phyloP scores from a whole-genome alignment of 345 rosid genomes.

The Ailanthus altissimus region DNA sequence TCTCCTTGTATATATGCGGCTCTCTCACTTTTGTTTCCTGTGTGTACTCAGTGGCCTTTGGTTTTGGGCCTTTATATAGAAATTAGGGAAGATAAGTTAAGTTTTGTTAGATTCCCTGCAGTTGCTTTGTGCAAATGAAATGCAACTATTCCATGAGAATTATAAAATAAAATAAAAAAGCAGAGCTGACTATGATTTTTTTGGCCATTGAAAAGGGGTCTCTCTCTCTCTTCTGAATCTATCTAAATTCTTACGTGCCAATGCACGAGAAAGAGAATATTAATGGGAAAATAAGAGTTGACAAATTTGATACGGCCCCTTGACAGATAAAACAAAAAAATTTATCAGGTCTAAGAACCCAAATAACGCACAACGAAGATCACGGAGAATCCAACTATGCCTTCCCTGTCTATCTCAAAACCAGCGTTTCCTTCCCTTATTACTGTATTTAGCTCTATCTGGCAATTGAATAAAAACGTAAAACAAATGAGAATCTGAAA shows the following conservation, averaged over 20 bases:
- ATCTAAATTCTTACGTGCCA: conserved; percentile 25
- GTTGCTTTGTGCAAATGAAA: conserved; percentile 6
- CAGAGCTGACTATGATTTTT: conserved; percentile 20
- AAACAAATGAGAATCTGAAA: conserved; percentile 1
- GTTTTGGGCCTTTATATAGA: conserved; percentile 11
- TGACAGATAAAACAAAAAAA: conserved; percentile 20
- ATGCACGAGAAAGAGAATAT: conserved; percentile 24
- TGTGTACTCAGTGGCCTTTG: not conserved
- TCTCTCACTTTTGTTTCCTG: conserved; percentile 10
- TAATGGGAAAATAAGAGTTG: conserved; percentile 22
- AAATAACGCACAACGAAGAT: conserved; percentile 35
- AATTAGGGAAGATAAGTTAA: conserved; percentile 4
- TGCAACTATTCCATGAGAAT: conserved; percentile 3
- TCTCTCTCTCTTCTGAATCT: conserved; percentile 9
- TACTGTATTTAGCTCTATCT: conserved; percentile 26
- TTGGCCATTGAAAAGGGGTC: conserved; percentile 9
- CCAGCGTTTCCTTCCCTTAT: not conserved
- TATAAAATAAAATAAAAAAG: not conserved
- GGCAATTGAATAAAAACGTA: conserved; percentile 21
- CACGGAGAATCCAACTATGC: conserved; percentile 35
- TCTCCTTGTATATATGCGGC: not conserved
- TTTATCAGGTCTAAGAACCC: conserved; percentile 13
- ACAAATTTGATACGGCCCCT: conserved; percentile 28
- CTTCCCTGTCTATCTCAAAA: conserved; percentile 23
- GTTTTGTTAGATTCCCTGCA: conserved; percentile 6